A percentile compares a stretch with the other conserved stretches of the same genome.
Evolutionary conservation across 257 asterid genomes (phyloP).

Genomic region (Gentiana macrophylla): DNA sequence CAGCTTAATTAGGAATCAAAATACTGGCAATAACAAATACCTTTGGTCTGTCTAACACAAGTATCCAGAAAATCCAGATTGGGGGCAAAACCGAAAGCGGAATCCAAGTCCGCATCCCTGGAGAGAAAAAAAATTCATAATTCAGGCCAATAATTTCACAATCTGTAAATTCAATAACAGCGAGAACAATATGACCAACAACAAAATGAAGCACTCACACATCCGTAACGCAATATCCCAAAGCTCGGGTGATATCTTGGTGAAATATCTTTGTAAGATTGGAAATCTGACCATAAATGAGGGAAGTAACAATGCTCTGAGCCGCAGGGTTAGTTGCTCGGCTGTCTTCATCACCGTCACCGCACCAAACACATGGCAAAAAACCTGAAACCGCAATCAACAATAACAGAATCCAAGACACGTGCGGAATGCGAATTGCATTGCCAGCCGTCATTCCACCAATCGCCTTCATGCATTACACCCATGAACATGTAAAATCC

Average conservation of each 20-base stretch:
- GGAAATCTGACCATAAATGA: slow-evolving; percentile 64
- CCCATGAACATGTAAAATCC: slow-evolving; percentile 25
- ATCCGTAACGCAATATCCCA: slow-evolving; percentile 71
- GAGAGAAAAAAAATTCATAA: not conserved
- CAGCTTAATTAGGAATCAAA: not conserved
- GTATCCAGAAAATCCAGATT: slow-evolving; percentile 74
- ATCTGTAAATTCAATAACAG: too few relatives aligned
- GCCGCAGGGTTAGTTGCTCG: slow-evolving; percentile 35
- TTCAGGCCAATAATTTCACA: not conserved
- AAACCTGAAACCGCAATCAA: slow-evolving; percentile 35
- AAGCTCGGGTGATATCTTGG: slow-evolving; percentile 41
- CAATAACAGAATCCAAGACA: slow-evolving; percentile 36
- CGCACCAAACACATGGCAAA: slow-evolving; percentile 35
- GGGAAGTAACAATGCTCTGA: slow-evolving; percentile 49
- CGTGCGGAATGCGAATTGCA: slow-evolving; percentile 45
- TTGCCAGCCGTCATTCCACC: slow-evolving; percentile 45
- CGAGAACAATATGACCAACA: too few relatives aligned
- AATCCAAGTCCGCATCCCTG: slow-evolving; percentile 74
- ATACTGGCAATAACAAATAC: slow-evolving; percentile 18
- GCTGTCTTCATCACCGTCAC: slow-evolving; percentile 35
- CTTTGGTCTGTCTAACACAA: slow-evolving; percentile 61
- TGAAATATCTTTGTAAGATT: slow-evolving; percentile 65
- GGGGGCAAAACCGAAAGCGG: slow-evolving; percentile 62
- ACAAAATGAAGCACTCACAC: slow-evolving; percentile 46
- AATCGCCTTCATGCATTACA: slow-evolving; percentile 45